These are phyloP conservation scores for Aspergillus panamensis DNA, from an alignment of 495 filamentous ascomycete genomes.

Conservation along the genomic window DNA sequence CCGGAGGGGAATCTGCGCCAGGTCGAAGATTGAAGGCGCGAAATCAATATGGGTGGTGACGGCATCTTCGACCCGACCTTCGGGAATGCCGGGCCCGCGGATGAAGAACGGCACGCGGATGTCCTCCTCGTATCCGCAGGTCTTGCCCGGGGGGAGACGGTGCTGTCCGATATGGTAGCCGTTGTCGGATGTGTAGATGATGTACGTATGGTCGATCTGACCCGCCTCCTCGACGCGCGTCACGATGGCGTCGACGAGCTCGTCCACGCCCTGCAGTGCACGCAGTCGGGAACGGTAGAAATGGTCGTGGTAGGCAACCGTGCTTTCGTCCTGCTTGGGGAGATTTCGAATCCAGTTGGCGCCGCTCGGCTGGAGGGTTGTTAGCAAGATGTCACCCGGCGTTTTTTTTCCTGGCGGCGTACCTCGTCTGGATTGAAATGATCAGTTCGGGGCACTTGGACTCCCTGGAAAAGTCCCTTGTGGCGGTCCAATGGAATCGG, in stretches of 20 bases:
- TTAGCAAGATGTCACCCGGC: conserved; percentile 51
- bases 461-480: conserved; percentile 35
- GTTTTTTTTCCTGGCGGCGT: conserved; percentile 30
- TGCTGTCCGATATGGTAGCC: conserved; percentile 76
- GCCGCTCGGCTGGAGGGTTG: conserved; percentile 55
- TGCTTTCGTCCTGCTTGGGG: conserved; percentile 47
- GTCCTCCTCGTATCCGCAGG: conserved; percentile 69
- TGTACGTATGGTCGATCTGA: conserved; percentile 63
- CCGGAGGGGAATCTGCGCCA: conserved; percentile 45
- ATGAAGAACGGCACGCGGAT: conserved; percentile 66
- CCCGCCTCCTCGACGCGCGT: conserved; percentile 46
- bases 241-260: conserved; percentile 60
- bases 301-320: conserved; percentile 63
- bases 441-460: conserved; percentile 35
- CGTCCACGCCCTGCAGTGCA: conserved; percentile 64
- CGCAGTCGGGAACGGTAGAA: conserved; percentile 64
- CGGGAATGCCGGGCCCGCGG: conserved; percentile 55
- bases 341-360: conserved; percentile 60
- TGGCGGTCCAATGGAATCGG: conserved; percentile 49
- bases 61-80: conserved; percentile 42
- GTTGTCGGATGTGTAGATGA: conserved; percentile 72
- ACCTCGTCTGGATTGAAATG: conserved; percentile 50
- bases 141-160: conserved; percentile 66
- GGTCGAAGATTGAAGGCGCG: conserved; percentile 59
- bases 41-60: conserved; percentile 69